phyloP scores from a whole-genome alignment of 2,329 filamentous ascomycete species.

The Alternaria incomplexa region DNA sequence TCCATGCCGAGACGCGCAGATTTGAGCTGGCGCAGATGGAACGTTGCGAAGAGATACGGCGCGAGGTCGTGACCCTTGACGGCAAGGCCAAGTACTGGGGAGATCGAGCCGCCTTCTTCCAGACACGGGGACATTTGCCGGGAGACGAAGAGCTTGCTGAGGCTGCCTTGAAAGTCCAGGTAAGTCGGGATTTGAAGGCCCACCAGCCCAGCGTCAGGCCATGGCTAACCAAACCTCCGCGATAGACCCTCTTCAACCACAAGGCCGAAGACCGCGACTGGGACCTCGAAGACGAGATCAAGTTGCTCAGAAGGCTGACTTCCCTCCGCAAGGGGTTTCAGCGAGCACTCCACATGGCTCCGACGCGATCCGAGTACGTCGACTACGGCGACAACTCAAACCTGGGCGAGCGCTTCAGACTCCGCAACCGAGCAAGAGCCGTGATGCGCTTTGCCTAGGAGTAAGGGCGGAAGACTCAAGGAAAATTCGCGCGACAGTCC shows the following conservation, averaged over 20 bases:
- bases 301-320: not conserved
- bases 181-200: not conserved
- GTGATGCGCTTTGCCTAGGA: too few species aligned
- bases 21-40: not conserved
- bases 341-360: not conserved
- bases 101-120: not conserved
- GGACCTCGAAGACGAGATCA: not conserved
- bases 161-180: not conserved
- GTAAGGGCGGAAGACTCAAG: not conserved
- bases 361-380: not conserved
- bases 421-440: too few species aligned
- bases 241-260: too few species aligned
- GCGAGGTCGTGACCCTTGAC: not conserved
- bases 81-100: not conserved
- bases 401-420: not conserved
- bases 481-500: not conserved
- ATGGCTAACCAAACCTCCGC: too few species aligned
- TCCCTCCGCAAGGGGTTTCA: not conserved
- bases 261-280: not conserved
- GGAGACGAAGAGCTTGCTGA: too few species aligned
- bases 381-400: not conserved
- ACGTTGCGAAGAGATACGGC: not conserved
- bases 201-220: not conserved
- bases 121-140: too few species aligned
- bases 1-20: not conserved